Evolutionary conservation across 148 eudicot genomes (phyloP).

Genomic region (Persicaria maculosa): DNA sequence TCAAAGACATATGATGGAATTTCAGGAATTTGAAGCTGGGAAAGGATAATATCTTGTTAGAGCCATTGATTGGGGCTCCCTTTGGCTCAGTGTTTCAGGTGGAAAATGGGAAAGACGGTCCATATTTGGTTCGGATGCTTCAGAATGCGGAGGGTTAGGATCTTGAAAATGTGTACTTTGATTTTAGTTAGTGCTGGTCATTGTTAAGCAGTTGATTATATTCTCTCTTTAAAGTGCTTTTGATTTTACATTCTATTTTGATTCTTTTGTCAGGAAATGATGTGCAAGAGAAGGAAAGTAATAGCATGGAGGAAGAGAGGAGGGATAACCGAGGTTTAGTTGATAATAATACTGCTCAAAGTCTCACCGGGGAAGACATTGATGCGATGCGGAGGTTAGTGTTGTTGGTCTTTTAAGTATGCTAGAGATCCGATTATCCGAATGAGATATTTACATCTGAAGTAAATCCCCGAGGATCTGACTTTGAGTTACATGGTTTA

Average conservation of each 20-base stretch:
- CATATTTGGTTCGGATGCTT: constrained; percentile 48
- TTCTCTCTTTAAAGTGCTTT: not conserved
- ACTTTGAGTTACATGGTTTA: constrained; percentile 28
- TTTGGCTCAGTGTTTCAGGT: constrained; percentile 80
- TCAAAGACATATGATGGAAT: not conserved
- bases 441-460: not conserved
- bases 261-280: constrained; percentile 21
- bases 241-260: constrained; percentile 1
- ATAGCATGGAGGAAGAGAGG: constrained; percentile 32
- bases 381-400: constrained; percentile 68
- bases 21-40: constrained; percentile 80
- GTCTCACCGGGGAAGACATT: constrained; percentile 86
- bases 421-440: not conserved
- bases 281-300: constrained; percentile 35
- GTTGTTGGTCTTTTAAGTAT: not conserved
- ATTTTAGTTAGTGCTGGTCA: not conserved
- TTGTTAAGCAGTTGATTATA: not conserved
- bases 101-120: constrained; percentile 57
- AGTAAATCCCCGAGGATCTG: constrained; percentile 7
- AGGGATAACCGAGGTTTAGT: constrained; percentile 79
- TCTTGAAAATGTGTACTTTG: not conserved
- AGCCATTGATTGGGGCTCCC: constrained; percentile 77
- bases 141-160: constrained; percentile 38
- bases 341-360: constrained; percentile 91
- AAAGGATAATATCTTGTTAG: constrained; percentile 49